A percentile compares a stretch with the other conserved stretches of the same genome.
phyloP scores from a whole-genome alignment of 2,329 filamentous ascomycete species.

The Ceratocystis huliohia region DNA sequence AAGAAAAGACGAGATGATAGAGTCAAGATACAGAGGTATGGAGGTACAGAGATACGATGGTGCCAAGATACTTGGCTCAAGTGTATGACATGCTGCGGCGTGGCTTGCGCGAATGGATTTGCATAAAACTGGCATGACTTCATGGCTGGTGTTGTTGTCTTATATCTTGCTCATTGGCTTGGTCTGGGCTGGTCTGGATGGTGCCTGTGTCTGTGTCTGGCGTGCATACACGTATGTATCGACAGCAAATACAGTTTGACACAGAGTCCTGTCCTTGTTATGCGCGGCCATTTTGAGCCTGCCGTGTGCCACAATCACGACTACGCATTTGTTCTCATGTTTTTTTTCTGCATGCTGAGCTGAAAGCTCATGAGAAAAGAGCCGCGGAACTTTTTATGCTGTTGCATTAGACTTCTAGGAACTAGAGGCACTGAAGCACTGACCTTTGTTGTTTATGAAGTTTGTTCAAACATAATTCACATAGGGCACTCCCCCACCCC shows the following conservation, averaged over 20 bases:
- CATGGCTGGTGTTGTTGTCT: neutral
- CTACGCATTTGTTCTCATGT: neutral
- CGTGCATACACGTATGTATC: neutral
- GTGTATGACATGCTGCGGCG: neutral
- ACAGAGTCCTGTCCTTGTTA: neutral
- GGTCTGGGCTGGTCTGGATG: neutral
- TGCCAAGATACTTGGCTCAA: neutral
- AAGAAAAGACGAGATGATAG: neutral
- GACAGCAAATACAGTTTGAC: too few species aligned
- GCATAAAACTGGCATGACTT: neutral
- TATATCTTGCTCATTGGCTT: too few species aligned
- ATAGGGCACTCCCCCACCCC: neutral
- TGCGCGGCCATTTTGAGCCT: neutral
- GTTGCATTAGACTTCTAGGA: neutral
- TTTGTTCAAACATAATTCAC: neutral
- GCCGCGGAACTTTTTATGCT: neutral
- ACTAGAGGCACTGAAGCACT: neutral
- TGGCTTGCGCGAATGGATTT: neutral
- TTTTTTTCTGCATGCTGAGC: neutral
- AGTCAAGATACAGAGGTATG: neutral
- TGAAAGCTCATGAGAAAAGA: neutral
- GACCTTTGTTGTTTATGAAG: constrained; percentile 3
- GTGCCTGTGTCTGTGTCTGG: neutral
- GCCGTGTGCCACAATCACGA: neutral
- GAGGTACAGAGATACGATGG: neutral